A percentile compares a stretch with the other conserved stretches of the same genome.
phyloP scores from a whole-genome alignment of 2,329 filamentous ascomycete genomes.

The Penicillium vulpinum region DNA sequence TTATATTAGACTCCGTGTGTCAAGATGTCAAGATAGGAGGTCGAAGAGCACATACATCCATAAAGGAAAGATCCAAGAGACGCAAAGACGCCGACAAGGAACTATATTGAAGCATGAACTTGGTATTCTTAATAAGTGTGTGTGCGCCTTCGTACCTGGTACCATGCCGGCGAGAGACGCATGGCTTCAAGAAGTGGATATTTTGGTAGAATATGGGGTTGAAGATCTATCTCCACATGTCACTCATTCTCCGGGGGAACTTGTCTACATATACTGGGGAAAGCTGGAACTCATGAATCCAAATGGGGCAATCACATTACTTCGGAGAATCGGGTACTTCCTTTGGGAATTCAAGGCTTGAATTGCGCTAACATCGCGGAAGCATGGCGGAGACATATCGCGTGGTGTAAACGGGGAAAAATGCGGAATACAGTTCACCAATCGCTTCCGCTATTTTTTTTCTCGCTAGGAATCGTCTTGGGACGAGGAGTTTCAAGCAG shows the following conservation, averaged over 20 bases:
- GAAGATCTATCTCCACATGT: conserved; percentile 25
- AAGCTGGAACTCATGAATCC: not conserved
- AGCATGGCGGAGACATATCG: too few relatives aligned
- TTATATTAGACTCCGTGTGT: not conserved
- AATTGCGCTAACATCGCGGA: not conserved
- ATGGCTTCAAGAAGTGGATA: conserved; percentile 37
- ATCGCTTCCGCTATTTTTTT: not conserved
- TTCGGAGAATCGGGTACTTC: not conserved
- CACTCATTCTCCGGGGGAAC: conserved; percentile 4
- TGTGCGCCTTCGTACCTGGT: conserved; percentile 49
- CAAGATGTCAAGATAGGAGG: not conserved
- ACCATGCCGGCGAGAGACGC: conserved; percentile 59
- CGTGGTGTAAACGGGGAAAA: not conserved
- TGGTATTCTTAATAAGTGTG: too few relatives aligned
- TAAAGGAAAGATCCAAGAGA: conserved; percentile 60
- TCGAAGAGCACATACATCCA: conserved; percentile 44
- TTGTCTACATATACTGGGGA: conserved; percentile 15
- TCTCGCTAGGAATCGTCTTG: not conserved
- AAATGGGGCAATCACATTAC: conserved; percentile 6
- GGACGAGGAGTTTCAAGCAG: not conserved
- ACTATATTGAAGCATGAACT: conserved; percentile 39
- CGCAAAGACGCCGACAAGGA: conserved; percentile 60
- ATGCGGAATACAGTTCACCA: not conserved
- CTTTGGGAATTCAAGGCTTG: not conserved
- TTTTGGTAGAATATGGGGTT: conserved; percentile 17